Evolutionary conservation across 2,329 filamentous ascomycete genomes (phyloP).

Genomic region (Corynespora cassiicola): DNA sequence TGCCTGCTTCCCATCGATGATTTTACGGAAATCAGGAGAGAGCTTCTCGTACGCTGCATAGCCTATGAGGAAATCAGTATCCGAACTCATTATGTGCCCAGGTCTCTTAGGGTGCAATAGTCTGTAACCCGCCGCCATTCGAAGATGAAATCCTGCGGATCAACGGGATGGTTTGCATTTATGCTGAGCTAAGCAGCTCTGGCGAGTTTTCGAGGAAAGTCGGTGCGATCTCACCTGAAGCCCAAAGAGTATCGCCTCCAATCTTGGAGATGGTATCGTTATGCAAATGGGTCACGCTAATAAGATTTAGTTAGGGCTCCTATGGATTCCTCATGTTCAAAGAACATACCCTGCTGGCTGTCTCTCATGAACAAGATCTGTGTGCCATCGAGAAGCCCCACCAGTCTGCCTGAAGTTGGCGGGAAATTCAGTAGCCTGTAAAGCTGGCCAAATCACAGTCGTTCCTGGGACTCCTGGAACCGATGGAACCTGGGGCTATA

Average conservation of each 20-base stretch:
- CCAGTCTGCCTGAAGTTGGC: conserved; percentile 72
- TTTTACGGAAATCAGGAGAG: conserved; percentile 71
- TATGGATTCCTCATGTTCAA: not conserved
- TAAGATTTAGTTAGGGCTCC: conserved; percentile 1
- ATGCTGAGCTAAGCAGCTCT: no score
- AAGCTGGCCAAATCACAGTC: conserved; percentile 73
- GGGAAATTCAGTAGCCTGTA: conserved; percentile 66
- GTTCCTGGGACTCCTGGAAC: conserved; percentile 70
- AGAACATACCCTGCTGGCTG: conserved; percentile 65
- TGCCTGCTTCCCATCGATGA: conserved; percentile 71
- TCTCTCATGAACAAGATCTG: conserved; percentile 73
- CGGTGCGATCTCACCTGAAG: no score
- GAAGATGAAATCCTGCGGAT: no score
- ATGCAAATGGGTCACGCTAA: conserved; percentile 69
- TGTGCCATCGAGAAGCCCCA: conserved; percentile 73
- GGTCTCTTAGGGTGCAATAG: no score
- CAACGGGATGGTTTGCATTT: no score
- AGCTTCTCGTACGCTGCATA: conserved; percentile 78
- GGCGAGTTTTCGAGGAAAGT: not conserved
- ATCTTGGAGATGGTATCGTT: conserved; percentile 70
- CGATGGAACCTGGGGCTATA: conserved; percentile 72
- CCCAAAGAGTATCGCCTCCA: conserved; percentile 77
- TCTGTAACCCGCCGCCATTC: no score
- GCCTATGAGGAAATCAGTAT: no score
- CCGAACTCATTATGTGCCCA: no score